Conservation (phyloP, 1,284 basidiomycete genomes). For the Salmacisia buchloeana region DNA sequence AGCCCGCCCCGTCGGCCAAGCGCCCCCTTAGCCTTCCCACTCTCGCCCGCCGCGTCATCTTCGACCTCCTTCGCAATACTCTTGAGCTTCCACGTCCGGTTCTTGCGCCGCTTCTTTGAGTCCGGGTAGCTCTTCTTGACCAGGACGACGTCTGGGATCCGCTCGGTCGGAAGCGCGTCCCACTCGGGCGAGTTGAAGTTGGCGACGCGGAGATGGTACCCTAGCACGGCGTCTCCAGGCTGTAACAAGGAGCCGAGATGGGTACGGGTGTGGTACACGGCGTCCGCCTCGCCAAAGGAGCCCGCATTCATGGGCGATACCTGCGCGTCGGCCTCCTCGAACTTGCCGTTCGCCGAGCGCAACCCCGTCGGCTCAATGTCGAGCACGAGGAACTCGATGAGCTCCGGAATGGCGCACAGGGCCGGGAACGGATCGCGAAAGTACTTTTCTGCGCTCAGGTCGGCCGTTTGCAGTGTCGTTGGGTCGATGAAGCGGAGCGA, state of each 20-base stretch:
- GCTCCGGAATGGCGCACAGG: slow-evolving; percentile 73
- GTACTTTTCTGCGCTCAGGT: slow-evolving; percentile 74
- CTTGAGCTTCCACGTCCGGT: slow-evolving; percentile 80
- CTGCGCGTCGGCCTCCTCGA: slow-evolving; percentile 72
- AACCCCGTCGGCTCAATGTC: slow-evolving; percentile 70
- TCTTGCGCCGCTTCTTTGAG: slow-evolving; percentile 79
- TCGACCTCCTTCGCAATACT: slow-evolving; percentile 87
- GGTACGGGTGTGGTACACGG: slow-evolving; percentile 91
- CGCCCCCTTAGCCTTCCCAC: slow-evolving; percentile 64
- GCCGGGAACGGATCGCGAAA: slow-evolving; percentile 85
- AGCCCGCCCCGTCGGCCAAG: slow-evolving; percentile 82
- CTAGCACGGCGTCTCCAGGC: slow-evolving; percentile 86
- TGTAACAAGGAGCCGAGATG: slow-evolving; percentile 92
- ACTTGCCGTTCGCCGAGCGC: slow-evolving; percentile 19
- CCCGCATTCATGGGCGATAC: slow-evolving; percentile 80
- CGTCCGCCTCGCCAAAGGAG: slow-evolving; percentile 56
- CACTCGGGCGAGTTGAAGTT: slow-evolving; percentile 92
- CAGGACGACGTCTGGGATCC: slow-evolving; percentile 84
- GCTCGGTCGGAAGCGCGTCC: slow-evolving; percentile 61
- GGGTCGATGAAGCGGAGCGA: slow-evolving; percentile 87
- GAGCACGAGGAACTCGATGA: slow-evolving; percentile 89
- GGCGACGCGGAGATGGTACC: slow-evolving; percentile 78
- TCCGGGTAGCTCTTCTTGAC: slow-evolving; percentile 96
- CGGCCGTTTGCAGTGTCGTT: slow-evolving; percentile 73
- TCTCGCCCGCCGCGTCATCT: slow-evolving; percentile 45